Evolutionary conservation across 1,284 basidiomycete species (phyloP).

Genomic region (Kwoniella shivajii): DNA sequence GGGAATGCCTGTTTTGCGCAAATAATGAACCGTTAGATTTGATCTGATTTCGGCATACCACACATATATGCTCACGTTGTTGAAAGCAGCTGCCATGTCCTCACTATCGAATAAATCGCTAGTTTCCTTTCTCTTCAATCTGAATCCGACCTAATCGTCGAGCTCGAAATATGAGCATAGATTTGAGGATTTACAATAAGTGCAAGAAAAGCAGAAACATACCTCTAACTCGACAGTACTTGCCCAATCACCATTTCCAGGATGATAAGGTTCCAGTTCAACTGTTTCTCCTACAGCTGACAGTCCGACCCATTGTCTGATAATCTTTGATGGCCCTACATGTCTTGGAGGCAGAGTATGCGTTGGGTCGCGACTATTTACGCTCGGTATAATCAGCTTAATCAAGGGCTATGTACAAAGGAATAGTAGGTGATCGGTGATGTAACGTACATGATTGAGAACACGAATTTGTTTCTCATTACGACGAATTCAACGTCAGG

Average conservation of each 20-base stretch:
- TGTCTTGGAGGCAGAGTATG: constrained; percentile 64
- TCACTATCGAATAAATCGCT: constrained; percentile 77
- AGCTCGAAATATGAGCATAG: background rate
- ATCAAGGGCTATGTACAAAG: background rate
- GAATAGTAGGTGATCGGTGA: background rate
- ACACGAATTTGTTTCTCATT: constrained; percentile 67
- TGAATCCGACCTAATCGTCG: constrained; percentile 63
- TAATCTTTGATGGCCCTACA: constrained; percentile 60
- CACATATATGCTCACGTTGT: constrained; percentile 55
- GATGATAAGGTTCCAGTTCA: constrained; percentile 67
- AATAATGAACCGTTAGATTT: background rate
- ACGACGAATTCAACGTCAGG: constrained; percentile 69
- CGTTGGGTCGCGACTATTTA: constrained; percentile 71
- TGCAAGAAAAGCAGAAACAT: constrained; percentile 12
- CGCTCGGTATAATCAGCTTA: background rate
- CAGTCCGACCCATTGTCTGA: constrained; percentile 80
- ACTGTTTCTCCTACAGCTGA: constrained; percentile 76
- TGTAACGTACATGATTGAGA: constrained; percentile 68
- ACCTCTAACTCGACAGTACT: constrained; percentile 74
- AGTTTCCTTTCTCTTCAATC: constrained; percentile 66
- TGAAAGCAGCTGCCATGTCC: constrained; percentile 76
- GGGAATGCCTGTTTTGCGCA: constrained; percentile 64
- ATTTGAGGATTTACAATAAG: no score
- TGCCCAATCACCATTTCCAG: constrained; percentile 68
- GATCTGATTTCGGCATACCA: constrained; percentile 33